Percentiles rank a stretch among this genome's conserved stretches.
phyloP scores from a whole-genome alignment of 495 filamentous ascomycete genomes.

The Neurospora sp. region DNA sequence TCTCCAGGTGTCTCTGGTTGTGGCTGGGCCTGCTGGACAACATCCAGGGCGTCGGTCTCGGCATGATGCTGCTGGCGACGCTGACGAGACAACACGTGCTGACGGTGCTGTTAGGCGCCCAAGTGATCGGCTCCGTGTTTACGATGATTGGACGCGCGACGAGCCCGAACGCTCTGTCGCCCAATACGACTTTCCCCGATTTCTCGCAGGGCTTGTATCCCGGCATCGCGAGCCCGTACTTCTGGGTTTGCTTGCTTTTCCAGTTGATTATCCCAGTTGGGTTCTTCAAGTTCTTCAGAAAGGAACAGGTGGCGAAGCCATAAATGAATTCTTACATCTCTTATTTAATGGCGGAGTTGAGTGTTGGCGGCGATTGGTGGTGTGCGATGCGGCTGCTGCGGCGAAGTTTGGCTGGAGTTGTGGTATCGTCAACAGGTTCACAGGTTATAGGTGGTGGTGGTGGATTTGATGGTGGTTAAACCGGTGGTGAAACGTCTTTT shows the following conservation, averaged over 20 bases:
- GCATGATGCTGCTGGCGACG: conserved; percentile 55
- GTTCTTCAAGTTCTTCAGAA: conserved; percentile 61
- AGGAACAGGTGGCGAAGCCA: conserved; percentile 62
- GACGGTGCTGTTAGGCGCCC: conserved; percentile 44
- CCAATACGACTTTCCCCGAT: conserved; percentile 55
- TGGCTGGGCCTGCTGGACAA: conserved; percentile 56
- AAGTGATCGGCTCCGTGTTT: conserved; percentile 44
- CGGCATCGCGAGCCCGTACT: conserved; percentile 48
- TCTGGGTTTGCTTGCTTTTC: conserved; percentile 54
- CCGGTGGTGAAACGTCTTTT: not conserved
- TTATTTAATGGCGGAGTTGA: not conserved
- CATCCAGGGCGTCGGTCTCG: conserved; percentile 51
- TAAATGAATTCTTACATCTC: conserved; percentile 13
- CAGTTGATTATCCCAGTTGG: conserved; percentile 57
- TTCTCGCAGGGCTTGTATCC: conserved; percentile 34
- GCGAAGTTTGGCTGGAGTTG: not conserved
- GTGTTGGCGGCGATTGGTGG: not conserved
- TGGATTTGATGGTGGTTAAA: not conserved
- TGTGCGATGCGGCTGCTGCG: not conserved
- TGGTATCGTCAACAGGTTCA: not conserved
- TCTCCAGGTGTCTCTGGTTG: conserved; percentile 50
- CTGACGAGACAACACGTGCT: conserved; percentile 51
- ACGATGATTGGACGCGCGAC: conserved; percentile 50
- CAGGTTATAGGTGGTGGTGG: not conserved
- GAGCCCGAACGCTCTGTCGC: conserved; percentile 49